Evolutionary conservation across 768 basidiomycete species (phyloP).

Genomic region (Cubamyces sp.): DNA sequence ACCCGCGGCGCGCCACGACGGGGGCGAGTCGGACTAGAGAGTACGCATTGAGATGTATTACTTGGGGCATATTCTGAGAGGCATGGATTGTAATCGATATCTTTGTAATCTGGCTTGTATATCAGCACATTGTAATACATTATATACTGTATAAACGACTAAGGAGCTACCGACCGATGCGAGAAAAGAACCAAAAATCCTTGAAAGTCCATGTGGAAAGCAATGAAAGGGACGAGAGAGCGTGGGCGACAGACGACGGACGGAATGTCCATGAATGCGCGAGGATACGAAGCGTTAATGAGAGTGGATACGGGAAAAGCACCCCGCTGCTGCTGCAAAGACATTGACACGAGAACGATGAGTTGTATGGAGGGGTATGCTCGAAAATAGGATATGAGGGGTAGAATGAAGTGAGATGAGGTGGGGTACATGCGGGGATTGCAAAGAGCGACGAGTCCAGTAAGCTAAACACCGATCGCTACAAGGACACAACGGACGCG

Average conservation of each 20-base stretch:
- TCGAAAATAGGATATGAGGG: constrained; percentile 5
- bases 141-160: constrained; percentile 25
- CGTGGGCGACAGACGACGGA: not conserved
- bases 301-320: constrained; percentile 13
- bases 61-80: not conserved
- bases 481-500: not conserved
- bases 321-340: not conserved
- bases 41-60: not conserved
- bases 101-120: constrained; percentile 16
- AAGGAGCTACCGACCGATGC: constrained; percentile 12
- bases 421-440: constrained; percentile 8
- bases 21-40: constrained; percentile 14
- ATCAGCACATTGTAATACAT: constrained; percentile 26
- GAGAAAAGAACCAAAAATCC: not conserved
- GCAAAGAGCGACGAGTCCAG: constrained; percentile 10
- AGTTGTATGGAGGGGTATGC: constrained; percentile 14
- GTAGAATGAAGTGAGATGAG: not conserved
- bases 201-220: not conserved
- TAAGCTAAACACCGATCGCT: constrained; percentile 16
- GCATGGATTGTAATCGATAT: constrained; percentile 3
- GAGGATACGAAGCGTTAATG: not conserved
- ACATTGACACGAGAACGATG: not conserved
- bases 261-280: not conserved
- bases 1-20: constrained; percentile 10
- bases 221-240: not conserved